Base-by-base conservation (phyloP, 148 eudicot genomes). In the Rhododendron kiyosumense region DNA sequence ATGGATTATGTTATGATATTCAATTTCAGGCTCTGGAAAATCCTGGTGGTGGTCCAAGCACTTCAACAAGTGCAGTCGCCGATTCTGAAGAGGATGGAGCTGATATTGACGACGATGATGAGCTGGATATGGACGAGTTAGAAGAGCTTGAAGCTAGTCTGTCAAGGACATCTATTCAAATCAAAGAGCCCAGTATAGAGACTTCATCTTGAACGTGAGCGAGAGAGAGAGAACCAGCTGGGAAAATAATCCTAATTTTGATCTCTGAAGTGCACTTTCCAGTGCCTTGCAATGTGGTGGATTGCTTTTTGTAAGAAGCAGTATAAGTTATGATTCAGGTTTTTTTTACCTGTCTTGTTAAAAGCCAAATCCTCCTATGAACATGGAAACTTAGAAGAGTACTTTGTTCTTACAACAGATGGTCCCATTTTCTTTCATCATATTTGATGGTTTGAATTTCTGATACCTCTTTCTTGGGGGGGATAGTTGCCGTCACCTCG, bases 81-180 rank as follows among this genome's bases (percentile, higher is more conserved):
- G 74, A 69, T 69, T 49, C 81, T 59, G 90, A 88, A 43, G 90
- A 84, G 14, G 88, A 78, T 51, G 85, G 54, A 28, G 84, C 88
- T 22, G 95, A 89, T 85, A 81, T 63, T n/a, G 91, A 91, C 22
- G 93, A 91, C 13, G 97, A 93, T 30, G 96, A 94, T 83, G 97
- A 94, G 86, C 92, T 94, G 76, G 97, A 94, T 61, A 45, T 87
- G 69, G 97, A 94, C 49, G 97, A 94, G 87, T 87, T 94, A 85
- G 89, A 94, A 77, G 97, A 93, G 90, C 94, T 94, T 83, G 96
- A 94, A 89, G 96, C 96, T 75, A 94, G 96, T 88, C 87, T 94
- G 81, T 90, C 97, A 1, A 92, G 81, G 88, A 88, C 97, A 77
- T 92, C 94, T 17, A 89, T 94, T 82, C 93, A 92, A 88, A 94